Evolutionary conservation across 495 filamentous ascomycete genomes (phyloP), one percentile per base, ranked within the genome.

Genomic region (Aspergillus baeticus): DNA sequence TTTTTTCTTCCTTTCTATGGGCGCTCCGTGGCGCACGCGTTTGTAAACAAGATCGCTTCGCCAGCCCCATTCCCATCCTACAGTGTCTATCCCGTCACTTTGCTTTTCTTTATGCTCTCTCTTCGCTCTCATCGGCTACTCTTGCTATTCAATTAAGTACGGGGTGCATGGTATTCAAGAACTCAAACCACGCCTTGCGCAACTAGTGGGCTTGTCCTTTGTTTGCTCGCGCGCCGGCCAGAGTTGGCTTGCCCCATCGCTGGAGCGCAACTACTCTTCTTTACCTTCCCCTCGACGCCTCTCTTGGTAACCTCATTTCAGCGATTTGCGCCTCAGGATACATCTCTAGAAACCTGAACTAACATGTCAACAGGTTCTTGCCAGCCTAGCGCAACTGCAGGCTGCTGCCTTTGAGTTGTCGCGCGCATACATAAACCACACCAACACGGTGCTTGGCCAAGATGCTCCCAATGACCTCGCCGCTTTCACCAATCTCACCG

Each of bases 351-450:
- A 34, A 21, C 46, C 8, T 34, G 13, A 50, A 57, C 64, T 70
- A 58, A 69, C 63, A 31, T 51, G 34, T 50, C 42, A 35, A 63
- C 47, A 93, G 90, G 84, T 93, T 45, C 83, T 92, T 62, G 80
- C 85, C 59, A 77, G 86, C 17, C 82, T 93, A 42, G 81, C 84
- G 55, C 87, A 85, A 34, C 83, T 93, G 29, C 87, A 90, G 57
- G 81, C 81, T 37, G 80, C 89, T 44, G 85, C 92, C 70, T 82
- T 84, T 60, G 84, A 85, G 48, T 80, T 93, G 52, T 86, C 87
- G 51, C 80, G 83, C 63, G 88, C 90, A 51, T 96, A 94, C 70
- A 77, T 94, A 61, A 84, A 86, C 61, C 90, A 95, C 70, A 88
- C 87, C 63, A 90, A 90, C 61, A 84, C 85, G 10, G 79, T 95